Base-by-base conservation (phyloP, 75 land plant genomes). In the Adiantum capillusveneris region DNA sequence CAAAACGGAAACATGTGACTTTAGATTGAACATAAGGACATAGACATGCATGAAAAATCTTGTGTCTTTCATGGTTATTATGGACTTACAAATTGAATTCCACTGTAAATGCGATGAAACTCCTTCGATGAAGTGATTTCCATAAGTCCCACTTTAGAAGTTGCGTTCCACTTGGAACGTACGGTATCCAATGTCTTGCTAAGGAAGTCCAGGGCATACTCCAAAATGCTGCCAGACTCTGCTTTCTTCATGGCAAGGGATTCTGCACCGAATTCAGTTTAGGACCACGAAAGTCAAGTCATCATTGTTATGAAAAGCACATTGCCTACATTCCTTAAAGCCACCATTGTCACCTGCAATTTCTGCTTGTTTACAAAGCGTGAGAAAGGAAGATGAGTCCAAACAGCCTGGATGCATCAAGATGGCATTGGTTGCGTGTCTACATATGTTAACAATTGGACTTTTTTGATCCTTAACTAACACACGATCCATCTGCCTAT, bases 101-200 rank as follows among this genome's bases (percentile, higher is more conserved):
- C 99, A 71, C 97, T 90, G 31, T 77, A 95, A 42, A 95, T 71
- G 20, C 99, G 86, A 70, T 90, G 84, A 78, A 87, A 95, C 45
- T 95, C 99, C 69, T 85, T 90, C 56, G 99, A 87, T 28, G 88
- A 77, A 41, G 97, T 90, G 51, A 95, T 95, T 69, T 95, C 99
- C 43, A 95, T 66, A 37, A 95, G 95, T 9, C 99, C 99, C 1
- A 97, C 77, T 70, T 87, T 95, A 7, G 99, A 91, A 63, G 73
- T 59, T 13, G 79, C 76, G 74, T 86, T 83, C 97, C 88, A 90
- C 65, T 84, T 90, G 12, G 70, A 76, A 29, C 88, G 79, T 27
- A 76, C 71, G 39, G 62, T 82, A 51, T 92, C 85, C 53, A 95
- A 58, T 36, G 87, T 76, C 25, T 86, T 97, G 72, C 86, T 87